Evolutionary conservation across 441 rosid genomes (phyloP).

Genomic region (Syzygium malaccense): DNA sequence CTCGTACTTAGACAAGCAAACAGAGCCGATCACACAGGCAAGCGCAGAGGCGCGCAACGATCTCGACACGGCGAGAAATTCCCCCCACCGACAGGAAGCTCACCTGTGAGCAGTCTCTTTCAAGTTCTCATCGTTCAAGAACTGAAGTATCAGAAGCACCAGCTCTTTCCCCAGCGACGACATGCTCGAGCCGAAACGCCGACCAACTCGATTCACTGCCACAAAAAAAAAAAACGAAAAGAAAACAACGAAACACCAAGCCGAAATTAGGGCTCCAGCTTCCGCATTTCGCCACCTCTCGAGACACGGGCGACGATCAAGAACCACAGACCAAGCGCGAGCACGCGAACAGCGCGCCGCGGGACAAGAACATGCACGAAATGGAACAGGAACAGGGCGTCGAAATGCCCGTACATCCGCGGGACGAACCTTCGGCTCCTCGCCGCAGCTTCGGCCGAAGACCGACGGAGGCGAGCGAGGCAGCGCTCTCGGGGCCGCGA

Average conservation of each 20-base stretch:
- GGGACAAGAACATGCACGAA: not conserved
- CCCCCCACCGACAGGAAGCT: not conserved
- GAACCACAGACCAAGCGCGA: not conserved
- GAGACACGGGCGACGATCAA: not conserved
- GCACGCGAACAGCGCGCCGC: too few relatives aligned
- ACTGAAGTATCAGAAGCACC: not conserved
- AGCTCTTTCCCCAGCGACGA: not conserved
- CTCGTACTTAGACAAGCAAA: not conserved
- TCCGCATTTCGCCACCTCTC: not conserved
- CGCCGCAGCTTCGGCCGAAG: not conserved
- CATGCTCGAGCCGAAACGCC: not conserved
- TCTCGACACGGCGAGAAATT: not conserved
- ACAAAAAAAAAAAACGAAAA: fast-evolving
- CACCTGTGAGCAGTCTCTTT: conserved; percentile 8
- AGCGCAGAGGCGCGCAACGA: not conserved
- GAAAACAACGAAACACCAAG: not conserved
- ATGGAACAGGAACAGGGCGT: not conserved
- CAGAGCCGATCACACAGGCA: not conserved
- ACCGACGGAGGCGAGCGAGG: not conserved
- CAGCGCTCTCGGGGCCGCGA: not conserved
- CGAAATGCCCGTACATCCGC: not conserved
- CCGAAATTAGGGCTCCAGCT: not conserved
- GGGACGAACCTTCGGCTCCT: not conserved
- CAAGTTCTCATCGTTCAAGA: not conserved
- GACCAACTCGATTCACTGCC: not conserved